A percentile compares a stretch with the other conserved stretches of the same genome.
phyloP scores from a whole-genome alignment of 805 yeast genomes.

The Groenewaldozyma tartarivorans region DNA sequence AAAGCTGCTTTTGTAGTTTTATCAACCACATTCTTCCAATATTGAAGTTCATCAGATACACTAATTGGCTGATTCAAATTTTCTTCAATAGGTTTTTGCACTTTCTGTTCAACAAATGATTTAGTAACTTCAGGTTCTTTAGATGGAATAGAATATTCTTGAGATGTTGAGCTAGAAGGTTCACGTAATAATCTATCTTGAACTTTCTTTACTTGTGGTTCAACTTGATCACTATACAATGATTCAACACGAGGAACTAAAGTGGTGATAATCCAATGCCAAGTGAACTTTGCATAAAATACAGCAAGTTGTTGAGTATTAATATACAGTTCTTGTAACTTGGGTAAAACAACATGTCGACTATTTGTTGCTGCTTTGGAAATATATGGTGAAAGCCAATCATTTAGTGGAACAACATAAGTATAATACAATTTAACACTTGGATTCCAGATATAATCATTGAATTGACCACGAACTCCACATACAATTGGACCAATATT shows the following conservation, averaged over 20 bases:
- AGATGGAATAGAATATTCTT: background rate
- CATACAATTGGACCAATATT: background rate
- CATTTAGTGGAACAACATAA: slow-evolving; percentile 12
- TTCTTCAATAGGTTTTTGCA: background rate
- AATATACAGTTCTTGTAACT: background rate
- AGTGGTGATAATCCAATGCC: slow-evolving; percentile 8
- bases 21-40: slow-evolving; percentile 19
- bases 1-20: slow-evolving; percentile 19
- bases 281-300: background rate
- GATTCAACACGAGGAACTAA: slow-evolving; percentile 12
- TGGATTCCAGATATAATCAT: background rate
- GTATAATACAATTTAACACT: slow-evolving; percentile 3
- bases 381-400: slow-evolving; percentile 7
- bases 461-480: background rate
- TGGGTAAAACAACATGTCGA: slow-evolving; percentile 11
- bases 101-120: background rate
- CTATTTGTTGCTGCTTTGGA: slow-evolving; percentile 2
- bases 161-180: background rate
- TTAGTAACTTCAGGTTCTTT: background rate
- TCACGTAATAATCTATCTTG: slow-evolving; percentile 14
- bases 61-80: slow-evolving; percentile 3
- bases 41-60: slow-evolving; percentile 6
- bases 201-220: slow-evolving; percentile 21
- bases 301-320: background rate
- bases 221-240: slow-evolving; percentile 16